These are phyloP conservation scores for Debaryomyces tyrocola DNA, from an alignment of 805 yeast genomes.

Conservation along the genomic window DNA sequence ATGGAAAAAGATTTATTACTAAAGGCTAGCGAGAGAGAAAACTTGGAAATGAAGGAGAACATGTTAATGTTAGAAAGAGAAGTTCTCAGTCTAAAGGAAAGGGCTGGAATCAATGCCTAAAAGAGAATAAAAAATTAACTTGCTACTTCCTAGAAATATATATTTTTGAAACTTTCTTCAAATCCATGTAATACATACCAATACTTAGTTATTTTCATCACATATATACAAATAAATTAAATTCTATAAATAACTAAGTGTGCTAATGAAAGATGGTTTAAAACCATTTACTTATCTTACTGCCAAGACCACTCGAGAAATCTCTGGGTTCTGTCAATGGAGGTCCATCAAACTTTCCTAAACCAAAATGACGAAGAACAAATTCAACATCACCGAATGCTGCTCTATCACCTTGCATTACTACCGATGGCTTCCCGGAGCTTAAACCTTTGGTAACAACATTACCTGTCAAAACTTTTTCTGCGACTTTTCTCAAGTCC, in stretches of 20 bases:
- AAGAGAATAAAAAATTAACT: neutral
- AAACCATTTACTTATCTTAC: conserved; percentile 16
- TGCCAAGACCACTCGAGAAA: conserved; percentile 6
- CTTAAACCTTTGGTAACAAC: conserved; percentile 46
- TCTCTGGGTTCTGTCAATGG: conserved; percentile 19
- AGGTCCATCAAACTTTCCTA: conserved; percentile 48
- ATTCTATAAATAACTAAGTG: neutral
- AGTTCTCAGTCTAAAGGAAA: conserved; percentile 51
- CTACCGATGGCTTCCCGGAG: conserved; percentile 74
- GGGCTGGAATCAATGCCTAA: conserved; percentile 5
- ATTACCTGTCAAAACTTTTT: conserved; percentile 69
- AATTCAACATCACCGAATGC: conserved; percentile 80
- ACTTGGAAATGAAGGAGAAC: conserved; percentile 53
- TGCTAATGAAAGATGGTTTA: conserved; percentile 3
- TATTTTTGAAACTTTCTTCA: no score
- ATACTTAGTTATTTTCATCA: no score
- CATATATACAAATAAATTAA: neutral
- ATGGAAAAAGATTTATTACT: conserved; percentile 44
- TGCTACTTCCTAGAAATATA: no score
- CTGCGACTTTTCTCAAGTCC: conserved; percentile 75
- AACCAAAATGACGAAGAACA: conserved; percentile 66
- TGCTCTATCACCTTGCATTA: conserved; percentile 85
- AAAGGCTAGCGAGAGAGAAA: conserved; percentile 55
- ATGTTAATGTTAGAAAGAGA: conserved; percentile 56
- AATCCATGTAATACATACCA: no score